Conservation (phyloP, 371 early-diverging fungal species). For the Lichtheimia corymbifera region DNA sequence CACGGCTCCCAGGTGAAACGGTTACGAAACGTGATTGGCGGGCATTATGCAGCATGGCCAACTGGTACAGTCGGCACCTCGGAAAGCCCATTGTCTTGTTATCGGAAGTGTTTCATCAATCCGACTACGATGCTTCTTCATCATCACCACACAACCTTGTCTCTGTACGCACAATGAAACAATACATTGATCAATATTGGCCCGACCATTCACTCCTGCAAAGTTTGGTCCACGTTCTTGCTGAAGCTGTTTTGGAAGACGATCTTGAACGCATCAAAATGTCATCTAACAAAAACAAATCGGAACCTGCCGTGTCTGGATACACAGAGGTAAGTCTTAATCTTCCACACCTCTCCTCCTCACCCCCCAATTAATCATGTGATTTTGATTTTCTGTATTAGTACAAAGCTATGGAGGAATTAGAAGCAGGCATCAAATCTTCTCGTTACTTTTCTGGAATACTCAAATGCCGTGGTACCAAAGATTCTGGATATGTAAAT, state of each 20-base stretch:
- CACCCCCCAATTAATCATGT: background rate
- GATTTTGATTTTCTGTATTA: slow-evolving; percentile 12
- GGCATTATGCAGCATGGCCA: slow-evolving; percentile 55
- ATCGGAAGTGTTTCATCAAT: slow-evolving; percentile 40
- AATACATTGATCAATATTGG: slow-evolving; percentile 48
- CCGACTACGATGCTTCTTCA: background rate
- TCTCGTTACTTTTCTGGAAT: slow-evolving; percentile 55
- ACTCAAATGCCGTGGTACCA: slow-evolving; percentile 49
- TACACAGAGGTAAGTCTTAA: slow-evolving; percentile 47
- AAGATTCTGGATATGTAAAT: slow-evolving; percentile 63
- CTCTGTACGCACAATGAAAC: slow-evolving; percentile 33
- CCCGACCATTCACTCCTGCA: slow-evolving; percentile 39
- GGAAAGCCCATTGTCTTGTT: slow-evolving; percentile 53
- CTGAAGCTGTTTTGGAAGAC: slow-evolving; percentile 59
- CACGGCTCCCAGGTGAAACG: slow-evolving; percentile 50
- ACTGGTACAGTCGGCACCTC: slow-evolving; percentile 61
- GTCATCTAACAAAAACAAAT: slow-evolving; percentile 21
- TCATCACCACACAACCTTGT: background rate
- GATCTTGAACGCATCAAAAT: slow-evolving; percentile 42
- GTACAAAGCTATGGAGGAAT: slow-evolving; percentile 61
- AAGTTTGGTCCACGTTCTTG: slow-evolving; percentile 46
- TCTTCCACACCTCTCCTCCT: background rate
- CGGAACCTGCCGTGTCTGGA: slow-evolving; percentile 34
- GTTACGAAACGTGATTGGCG: slow-evolving; percentile 56
- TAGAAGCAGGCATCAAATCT: slow-evolving; percentile 64